Evolutionary conservation across 75 land plant genomes (phyloP).

Genomic region (Gnetum montanum): DNA sequence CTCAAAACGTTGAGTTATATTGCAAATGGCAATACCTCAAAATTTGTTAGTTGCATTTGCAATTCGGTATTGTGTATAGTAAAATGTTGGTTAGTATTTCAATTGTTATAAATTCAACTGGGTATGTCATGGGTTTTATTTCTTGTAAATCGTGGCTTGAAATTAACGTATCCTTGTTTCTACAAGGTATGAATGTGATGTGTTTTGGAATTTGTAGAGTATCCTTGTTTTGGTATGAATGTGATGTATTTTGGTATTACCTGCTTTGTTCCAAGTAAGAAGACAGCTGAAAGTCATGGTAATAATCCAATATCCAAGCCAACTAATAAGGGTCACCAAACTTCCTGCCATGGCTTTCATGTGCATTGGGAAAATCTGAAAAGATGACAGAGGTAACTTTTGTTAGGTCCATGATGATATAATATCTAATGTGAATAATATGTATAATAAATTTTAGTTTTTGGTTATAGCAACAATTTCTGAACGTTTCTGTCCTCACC

Average conservation of each 20-base stretch:
- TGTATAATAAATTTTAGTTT: neutral
- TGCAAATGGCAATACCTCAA: too few relatives aligned
- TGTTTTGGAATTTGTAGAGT: neutral
- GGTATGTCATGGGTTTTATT: too few relatives aligned
- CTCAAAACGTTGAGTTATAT: too few relatives aligned
- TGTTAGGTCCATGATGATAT: neutral
- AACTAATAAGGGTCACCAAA: constrained; percentile 27
- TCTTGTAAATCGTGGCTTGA: neutral
- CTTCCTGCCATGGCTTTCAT: constrained; percentile 44
- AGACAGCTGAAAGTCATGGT: constrained; percentile 29
- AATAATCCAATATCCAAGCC: constrained; percentile 29
- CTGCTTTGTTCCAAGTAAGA: constrained; percentile 31
- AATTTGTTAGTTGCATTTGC: too few relatives aligned
- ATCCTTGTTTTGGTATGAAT: neutral
- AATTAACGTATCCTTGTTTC: neutral
- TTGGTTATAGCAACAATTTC: neutral
- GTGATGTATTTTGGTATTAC: constrained; percentile 3
- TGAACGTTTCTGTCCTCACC: constrained; percentile 11
- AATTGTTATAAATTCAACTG: too few relatives aligned
- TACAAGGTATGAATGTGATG: neutral
- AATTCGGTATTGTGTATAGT: too few relatives aligned
- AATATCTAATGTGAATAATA: neutral
- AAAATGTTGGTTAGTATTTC: too few relatives aligned
- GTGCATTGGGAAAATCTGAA: constrained; percentile 33
- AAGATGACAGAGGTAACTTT: neutral